A percentile compares a stretch with the other conserved stretches of the same genome.
phyloP scores from a whole-genome alignment of 257 asterid genomes.

The Solanum gracilifrons region DNA sequence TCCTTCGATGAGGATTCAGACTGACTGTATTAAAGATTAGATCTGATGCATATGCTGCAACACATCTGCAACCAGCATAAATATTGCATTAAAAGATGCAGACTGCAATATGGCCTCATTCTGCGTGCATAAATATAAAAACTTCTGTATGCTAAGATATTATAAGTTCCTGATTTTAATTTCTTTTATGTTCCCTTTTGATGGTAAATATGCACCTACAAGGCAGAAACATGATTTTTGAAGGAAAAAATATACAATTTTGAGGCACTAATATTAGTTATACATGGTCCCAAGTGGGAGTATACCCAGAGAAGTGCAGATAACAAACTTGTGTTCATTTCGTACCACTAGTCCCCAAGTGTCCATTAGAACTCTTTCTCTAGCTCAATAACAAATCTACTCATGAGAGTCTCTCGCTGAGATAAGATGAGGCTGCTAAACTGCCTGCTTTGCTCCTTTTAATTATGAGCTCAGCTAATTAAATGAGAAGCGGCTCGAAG shows the following conservation, averaged over 20 bases:
- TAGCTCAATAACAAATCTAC: neutral
- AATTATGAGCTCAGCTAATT: neutral
- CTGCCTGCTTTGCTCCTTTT: neutral
- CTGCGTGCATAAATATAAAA: neutral
- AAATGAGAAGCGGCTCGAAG: too few relatives aligned
- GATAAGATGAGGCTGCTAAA: neutral
- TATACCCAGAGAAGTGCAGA: neutral
- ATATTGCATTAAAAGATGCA: neutral
- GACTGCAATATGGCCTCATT: neutral
- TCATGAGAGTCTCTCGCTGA: neutral
- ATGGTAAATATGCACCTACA: neutral
- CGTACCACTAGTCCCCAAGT: neutral
- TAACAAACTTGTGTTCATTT: neutral
- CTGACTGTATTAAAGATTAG: conserved; percentile 62
- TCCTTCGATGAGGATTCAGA: conserved; percentile 77
- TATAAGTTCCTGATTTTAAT: neutral
- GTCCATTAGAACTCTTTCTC: neutral
- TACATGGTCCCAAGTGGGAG: neutral
- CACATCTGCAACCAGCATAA: conserved; percentile 50
- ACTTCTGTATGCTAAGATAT: neutral
- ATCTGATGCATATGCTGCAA: conserved; percentile 85
- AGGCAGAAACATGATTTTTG: neutral
- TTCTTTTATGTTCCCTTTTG: neutral
- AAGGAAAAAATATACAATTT: neutral
- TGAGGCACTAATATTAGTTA: neutral